phyloP scores from a whole-genome alignment of 2,329 filamentous ascomycete genomes.

The Tolypocladium tropicale region DNA sequence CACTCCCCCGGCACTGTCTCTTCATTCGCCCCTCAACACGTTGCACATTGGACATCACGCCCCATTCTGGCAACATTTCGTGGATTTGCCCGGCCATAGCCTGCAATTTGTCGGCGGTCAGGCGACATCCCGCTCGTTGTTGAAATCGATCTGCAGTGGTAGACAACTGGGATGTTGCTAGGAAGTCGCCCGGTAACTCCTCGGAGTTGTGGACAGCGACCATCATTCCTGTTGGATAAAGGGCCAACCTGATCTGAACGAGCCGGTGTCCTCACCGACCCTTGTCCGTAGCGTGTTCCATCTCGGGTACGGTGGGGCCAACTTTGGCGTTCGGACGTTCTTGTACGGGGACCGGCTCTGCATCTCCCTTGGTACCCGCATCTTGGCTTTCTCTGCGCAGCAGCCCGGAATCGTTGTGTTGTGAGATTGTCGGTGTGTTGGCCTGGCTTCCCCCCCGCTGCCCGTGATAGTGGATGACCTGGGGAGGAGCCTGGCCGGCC shows the following conservation, averaged over 20 bases:
- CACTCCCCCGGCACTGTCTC: neutral
- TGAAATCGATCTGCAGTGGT: neutral
- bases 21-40: neutral
- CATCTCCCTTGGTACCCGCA: slow-evolving; percentile 26
- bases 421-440: slow-evolving; percentile 49
- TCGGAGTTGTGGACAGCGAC: neutral
- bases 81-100: neutral
- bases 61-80: neutral
- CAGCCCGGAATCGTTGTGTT: slow-evolving; percentile 37
- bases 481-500: slow-evolving; percentile 51
- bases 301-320: neutral
- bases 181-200: neutral
- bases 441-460: slow-evolving; percentile 58
- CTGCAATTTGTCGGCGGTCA: neutral
- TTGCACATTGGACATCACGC: neutral
- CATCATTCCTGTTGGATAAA: neutral
- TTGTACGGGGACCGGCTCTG: slow-evolving; percentile 23
- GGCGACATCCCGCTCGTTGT: neutral
- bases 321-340: slow-evolving; percentile 15
- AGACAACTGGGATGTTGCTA: neutral
- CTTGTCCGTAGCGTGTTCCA: neutral
- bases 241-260: no score
- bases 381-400: slow-evolving; percentile 41
- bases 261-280: neutral
- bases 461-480: slow-evolving; percentile 58